These are phyloP conservation scores for Nicotiana tomentosiformis DNA, from an alignment of 257 asterid genomes.

Conservation along the genomic window DNA sequence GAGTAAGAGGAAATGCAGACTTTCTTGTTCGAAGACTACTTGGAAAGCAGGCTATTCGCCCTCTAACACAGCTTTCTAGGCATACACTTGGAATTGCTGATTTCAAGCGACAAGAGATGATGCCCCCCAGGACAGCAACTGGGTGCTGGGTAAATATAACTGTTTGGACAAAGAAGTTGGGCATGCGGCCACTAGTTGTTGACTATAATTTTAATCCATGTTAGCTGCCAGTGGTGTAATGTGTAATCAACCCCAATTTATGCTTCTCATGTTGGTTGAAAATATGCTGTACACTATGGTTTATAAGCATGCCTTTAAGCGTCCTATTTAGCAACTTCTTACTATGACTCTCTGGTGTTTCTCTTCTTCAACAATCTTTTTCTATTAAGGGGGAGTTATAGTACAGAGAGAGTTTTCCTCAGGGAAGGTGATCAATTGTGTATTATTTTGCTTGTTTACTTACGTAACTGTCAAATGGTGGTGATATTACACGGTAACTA, in stretches of 20 bases:
- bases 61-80: not conserved
- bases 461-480: not conserved
- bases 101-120: not conserved
- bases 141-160: not conserved
- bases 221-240: not conserved
- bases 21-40: not conserved
- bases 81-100: not conserved
- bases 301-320: not conserved
- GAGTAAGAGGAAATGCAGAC: not conserved
- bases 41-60: not conserved
- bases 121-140: not conserved
- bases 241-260: not conserved
- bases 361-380: not conserved
- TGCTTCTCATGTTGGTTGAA: not conserved
- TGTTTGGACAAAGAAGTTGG: not conserved
- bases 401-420: not conserved
- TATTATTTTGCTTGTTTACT: not conserved
- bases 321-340: not conserved
- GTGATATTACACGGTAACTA: not conserved
- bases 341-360: not conserved
- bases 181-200: not conserved
- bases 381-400: not conserved
- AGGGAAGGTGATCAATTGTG: not conserved
- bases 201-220: not conserved
- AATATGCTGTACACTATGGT: not conserved